Percentiles rank a stretch among this genome's conserved stretches.
Evolutionary conservation across 1,284 basidiomycete species (phyloP).

Genomic region (Ceratobasidium sp.): DNA sequence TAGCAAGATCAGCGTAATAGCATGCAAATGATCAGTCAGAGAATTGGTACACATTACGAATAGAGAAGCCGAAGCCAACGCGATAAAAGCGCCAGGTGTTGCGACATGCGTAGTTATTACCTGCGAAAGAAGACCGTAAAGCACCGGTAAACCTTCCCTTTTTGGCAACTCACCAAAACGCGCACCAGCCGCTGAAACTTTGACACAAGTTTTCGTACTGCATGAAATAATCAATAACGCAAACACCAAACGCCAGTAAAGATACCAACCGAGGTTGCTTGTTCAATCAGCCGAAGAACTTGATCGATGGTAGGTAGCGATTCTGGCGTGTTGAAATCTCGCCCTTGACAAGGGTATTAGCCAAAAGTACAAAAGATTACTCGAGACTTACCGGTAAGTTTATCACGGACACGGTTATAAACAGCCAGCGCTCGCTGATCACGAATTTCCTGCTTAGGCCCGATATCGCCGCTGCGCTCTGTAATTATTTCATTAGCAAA

Average conservation of each 20-base stretch:
- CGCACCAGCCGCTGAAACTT: slow-evolving; percentile 29
- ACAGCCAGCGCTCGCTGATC: slow-evolving; percentile 91
- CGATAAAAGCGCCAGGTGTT: background rate
- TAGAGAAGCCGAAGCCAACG: too few species aligned
- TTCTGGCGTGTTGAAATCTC: slow-evolving; percentile 18
- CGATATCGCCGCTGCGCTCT: slow-evolving; percentile 67
- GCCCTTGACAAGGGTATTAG: background rate
- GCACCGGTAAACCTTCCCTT: too few species aligned
- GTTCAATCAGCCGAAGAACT: slow-evolving; percentile 12
- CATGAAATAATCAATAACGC: background rate
- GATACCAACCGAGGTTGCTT: slow-evolving; percentile 23
- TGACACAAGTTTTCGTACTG: slow-evolving; percentile 27
- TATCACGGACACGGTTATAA: slow-evolving; percentile 91
- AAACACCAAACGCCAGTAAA: too few species aligned
- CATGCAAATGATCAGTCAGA: background rate
- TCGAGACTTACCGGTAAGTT: slow-evolving; percentile 79
- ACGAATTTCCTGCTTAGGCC: slow-evolving; percentile 78
- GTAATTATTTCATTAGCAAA: slow-evolving; percentile 40
- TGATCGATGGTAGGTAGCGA: background rate
- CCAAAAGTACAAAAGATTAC: slow-evolving; percentile 4
- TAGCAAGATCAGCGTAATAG: background rate
- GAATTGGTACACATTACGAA: slow-evolving; percentile 14
- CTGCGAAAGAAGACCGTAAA: background rate
- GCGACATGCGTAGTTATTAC: background rate
- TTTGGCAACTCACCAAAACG: slow-evolving; percentile 13